These are phyloP conservation scores for Diutina rugosa DNA, from an alignment of 1,139 yeast species.

Conservation along the genomic window DNA sequence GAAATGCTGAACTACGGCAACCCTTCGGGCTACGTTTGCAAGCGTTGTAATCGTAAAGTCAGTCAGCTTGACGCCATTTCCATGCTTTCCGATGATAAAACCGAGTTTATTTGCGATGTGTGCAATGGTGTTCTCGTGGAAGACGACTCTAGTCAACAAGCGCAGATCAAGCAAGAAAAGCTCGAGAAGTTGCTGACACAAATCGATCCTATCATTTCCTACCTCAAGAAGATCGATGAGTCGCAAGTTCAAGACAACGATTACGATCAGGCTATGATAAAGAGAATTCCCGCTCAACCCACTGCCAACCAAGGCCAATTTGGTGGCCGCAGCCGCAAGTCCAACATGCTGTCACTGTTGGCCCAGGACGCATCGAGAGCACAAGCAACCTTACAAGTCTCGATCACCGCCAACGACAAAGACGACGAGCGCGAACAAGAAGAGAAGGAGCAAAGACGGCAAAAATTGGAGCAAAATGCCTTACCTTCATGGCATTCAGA, in stretches of 20 bases:
- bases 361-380: constrained; percentile 28
- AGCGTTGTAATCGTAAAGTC: constrained; percentile 69
- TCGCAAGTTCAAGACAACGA: constrained; percentile 76
- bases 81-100: constrained; percentile 62
- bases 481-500: constrained; percentile 93
- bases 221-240: constrained; percentile 78
- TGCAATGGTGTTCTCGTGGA: constrained; percentile 72
- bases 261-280: constrained; percentile 67
- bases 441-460: constrained; percentile 57
- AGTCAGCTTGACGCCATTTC: constrained; percentile 84
- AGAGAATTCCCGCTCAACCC: constrained; percentile 68
- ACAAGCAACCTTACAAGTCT: constrained; percentile 75
- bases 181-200: constrained; percentile 80
- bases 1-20: constrained; percentile 74
- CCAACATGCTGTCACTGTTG: constrained; percentile 16
- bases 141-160: constrained; percentile 81
- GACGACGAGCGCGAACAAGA: constrained; percentile 52
- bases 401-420: constrained; percentile 86
- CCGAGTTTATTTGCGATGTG: constrained; percentile 73
- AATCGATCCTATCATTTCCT: constrained; percentile 77
- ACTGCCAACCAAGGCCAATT: constrained; percentile 7
- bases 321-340: constrained; percentile 7
- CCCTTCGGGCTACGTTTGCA: constrained; percentile 91
- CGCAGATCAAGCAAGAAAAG: constrained; percentile 69
- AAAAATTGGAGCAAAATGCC: constrained; percentile 81